phyloP scores from a whole-genome alignment of 192 early-diverging fungal species.

The Backusella macrospora region DNA sequence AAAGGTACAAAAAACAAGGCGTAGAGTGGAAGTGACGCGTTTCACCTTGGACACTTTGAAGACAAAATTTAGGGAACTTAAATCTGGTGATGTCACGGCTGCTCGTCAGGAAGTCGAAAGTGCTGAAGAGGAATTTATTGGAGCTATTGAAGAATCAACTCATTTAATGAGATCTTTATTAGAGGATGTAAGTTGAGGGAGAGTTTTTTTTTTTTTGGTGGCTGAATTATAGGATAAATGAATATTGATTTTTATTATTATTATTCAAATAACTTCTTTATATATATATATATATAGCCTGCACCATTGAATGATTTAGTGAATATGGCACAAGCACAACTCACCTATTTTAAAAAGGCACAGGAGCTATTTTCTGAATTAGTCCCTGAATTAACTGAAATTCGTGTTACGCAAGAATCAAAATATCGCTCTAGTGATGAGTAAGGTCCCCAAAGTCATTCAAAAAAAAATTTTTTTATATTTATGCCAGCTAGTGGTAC shows the following conservation, averaged over 20 bases:
- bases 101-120: conserved; percentile 76
- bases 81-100: conserved; percentile 65
- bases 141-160: conserved; percentile 89
- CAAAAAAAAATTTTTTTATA: background rate
- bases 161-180: conserved; percentile 88
- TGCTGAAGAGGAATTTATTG: conserved; percentile 92
- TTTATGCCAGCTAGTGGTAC: background rate
- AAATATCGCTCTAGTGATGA: conserved; percentile 62
- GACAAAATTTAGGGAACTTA: conserved; percentile 67
- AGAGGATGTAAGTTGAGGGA: conserved; percentile 54
- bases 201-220: too few relatives aligned
- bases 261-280: background rate
- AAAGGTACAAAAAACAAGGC: conserved; percentile 81
- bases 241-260: background rate
- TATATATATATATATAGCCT: conserved; percentile 38
- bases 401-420: conserved; percentile 88
- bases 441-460: conserved; percentile 24
- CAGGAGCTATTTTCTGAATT: conserved; percentile 63
- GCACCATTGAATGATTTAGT: conserved; percentile 77
- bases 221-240: background rate
- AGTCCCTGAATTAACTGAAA: conserved; percentile 89
- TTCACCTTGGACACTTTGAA: conserved; percentile 84
- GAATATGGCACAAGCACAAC: conserved; percentile 81
- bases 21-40: conserved; percentile 74
- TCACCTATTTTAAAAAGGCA: conserved; percentile 80